These are phyloP conservation scores for Thelonectria blattea DNA, from an alignment of 2,329 filamentous ascomycete species.

Conservation along the genomic window DNA sequence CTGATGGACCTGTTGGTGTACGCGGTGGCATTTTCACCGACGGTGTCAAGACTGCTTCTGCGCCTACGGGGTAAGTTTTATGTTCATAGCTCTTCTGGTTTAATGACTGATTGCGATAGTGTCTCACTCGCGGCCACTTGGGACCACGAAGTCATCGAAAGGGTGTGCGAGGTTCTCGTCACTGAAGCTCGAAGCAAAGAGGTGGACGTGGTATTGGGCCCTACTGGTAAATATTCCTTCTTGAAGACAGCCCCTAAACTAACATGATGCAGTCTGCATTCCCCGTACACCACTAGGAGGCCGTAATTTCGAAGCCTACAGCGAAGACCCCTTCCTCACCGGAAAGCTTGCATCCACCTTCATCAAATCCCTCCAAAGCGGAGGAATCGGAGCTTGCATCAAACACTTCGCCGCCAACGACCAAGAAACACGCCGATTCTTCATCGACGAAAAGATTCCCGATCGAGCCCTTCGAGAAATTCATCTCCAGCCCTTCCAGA, in stretches of 20 bases:
- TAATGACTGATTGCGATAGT: not conserved
- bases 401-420: slow-evolving; percentile 52
- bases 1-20: slow-evolving; percentile 22
- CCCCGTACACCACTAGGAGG: slow-evolving; percentile 44
- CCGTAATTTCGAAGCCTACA: slow-evolving; percentile 48
- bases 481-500: slow-evolving; percentile 50
- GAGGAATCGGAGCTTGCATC: slow-evolving; percentile 47
- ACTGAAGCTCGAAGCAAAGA: slow-evolving; percentile 26
- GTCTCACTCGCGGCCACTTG: slow-evolving; percentile 25
- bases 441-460: slow-evolving; percentile 23
- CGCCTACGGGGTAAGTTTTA: slow-evolving; percentile 17
- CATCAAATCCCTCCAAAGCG: slow-evolving; percentile 45
- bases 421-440: slow-evolving; percentile 25
- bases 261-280: slow-evolving; percentile 11
- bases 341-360: slow-evolving; percentile 41
- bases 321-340: slow-evolving; percentile 48
- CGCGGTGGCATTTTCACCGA: slow-evolving; percentile 24
- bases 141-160: slow-evolving; percentile 10
- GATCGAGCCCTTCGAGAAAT: slow-evolving; percentile 38
- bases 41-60: slow-evolving; percentile 21
- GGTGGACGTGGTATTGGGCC: slow-evolving; percentile 22
- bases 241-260: not conserved
- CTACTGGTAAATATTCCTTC: slow-evolving; percentile 2
- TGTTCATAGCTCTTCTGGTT: no score
- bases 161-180: slow-evolving; percentile 20